Percentiles rank a stretch among this genome's conserved stretches.
These are phyloP conservation scores for Incumbomyces lentus DNA, from an alignment of 2,329 filamentous ascomycete species.

Conservation along the genomic window DNA sequence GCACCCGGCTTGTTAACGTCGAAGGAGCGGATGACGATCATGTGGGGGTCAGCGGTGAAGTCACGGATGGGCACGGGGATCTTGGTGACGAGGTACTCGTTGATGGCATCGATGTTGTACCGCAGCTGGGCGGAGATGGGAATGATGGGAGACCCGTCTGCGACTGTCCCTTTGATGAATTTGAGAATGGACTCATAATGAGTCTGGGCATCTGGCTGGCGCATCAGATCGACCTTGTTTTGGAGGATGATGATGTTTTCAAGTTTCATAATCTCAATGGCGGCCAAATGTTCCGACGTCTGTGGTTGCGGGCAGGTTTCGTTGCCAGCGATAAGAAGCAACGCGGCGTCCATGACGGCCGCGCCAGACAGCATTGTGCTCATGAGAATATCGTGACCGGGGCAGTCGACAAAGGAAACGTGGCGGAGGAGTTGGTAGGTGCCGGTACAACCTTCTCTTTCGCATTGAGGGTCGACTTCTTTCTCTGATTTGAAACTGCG, in stretches of 20 bases:
- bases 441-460: constrained; percentile 81
- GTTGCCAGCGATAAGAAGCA: constrained; percentile 94
- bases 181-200: constrained; percentile 97
- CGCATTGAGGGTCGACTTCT: constrained; percentile 92
- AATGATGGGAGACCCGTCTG: constrained; percentile 88
- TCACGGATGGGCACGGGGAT: constrained; percentile 87
- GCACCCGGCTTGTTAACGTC: constrained; percentile 99
- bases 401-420: constrained; percentile 98
- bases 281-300: constrained; percentile 95
- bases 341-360: constrained; percentile 97
- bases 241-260: constrained; percentile 99
- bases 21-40: constrained; percentile 99
- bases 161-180: constrained; percentile 95
- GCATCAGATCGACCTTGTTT: constrained; percentile 99
- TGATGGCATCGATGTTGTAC: constrained; percentile 98
- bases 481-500: constrained; percentile 98
- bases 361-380: constrained; percentile 99
- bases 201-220: constrained; percentile 82
- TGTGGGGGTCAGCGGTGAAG: constrained; percentile 85
- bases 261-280: constrained; percentile 99
- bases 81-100: constrained; percentile 88
- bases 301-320: constrained; percentile 97
- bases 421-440: constrained; percentile 82
- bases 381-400: constrained; percentile 99
- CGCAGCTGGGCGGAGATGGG: constrained; percentile 96